Percentiles rank a stretch among this genome's conserved stretches.
Evolutionary conservation across 106 monocot species (phyloP).

Genomic region (Dioscorea zingiberensis): DNA sequence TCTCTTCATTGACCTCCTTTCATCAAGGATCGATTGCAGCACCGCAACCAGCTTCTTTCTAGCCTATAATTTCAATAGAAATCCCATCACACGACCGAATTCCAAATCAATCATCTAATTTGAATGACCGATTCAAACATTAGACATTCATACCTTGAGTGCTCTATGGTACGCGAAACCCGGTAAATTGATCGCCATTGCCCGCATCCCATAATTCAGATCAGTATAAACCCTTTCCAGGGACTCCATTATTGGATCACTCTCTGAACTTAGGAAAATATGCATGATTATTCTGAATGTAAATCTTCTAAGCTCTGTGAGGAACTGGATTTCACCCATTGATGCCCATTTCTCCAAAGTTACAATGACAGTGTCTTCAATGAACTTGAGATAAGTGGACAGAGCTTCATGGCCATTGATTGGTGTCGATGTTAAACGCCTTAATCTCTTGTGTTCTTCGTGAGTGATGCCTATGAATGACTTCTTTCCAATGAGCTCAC

Average conservation of each 20-base stretch:
- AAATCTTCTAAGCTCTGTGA: slow-evolving; percentile 69
- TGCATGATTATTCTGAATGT: slow-evolving; percentile 90
- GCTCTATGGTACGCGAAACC: slow-evolving; percentile 82
- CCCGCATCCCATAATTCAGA: slow-evolving; percentile 81
- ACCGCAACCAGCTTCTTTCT: slow-evolving; percentile 59
- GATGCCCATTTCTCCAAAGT: slow-evolving; percentile 59
- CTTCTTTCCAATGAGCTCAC: slow-evolving; percentile 64
- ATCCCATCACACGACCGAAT: no score
- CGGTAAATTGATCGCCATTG: slow-evolving; percentile 90
- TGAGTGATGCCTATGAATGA: slow-evolving; percentile 69
- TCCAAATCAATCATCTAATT: no score
- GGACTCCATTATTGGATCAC: slow-evolving; percentile 22
- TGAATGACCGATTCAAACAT: no score
- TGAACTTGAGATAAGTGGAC: slow-evolving; percentile 68
- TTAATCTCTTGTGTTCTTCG: slow-evolving; percentile 73
- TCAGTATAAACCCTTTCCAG: slow-evolving; percentile 76
- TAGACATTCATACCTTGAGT: slow-evolving; percentile 34
- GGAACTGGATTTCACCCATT: slow-evolving; percentile 73
- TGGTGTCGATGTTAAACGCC: slow-evolving; percentile 58
- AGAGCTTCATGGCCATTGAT: slow-evolving; percentile 81
- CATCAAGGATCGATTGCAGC: slow-evolving; percentile 53
- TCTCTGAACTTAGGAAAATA: slow-evolving; percentile 66
- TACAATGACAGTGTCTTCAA: slow-evolving; percentile 40
- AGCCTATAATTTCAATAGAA: slow-evolving; percentile 35
- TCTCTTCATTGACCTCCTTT: slow-evolving; percentile 26